Percentiles rank a stretch among this genome's conserved stretches.
Evolutionary conservation across 805 yeast species (phyloP).

Genomic region (Wickerhamomyces strasburgensis): DNA sequence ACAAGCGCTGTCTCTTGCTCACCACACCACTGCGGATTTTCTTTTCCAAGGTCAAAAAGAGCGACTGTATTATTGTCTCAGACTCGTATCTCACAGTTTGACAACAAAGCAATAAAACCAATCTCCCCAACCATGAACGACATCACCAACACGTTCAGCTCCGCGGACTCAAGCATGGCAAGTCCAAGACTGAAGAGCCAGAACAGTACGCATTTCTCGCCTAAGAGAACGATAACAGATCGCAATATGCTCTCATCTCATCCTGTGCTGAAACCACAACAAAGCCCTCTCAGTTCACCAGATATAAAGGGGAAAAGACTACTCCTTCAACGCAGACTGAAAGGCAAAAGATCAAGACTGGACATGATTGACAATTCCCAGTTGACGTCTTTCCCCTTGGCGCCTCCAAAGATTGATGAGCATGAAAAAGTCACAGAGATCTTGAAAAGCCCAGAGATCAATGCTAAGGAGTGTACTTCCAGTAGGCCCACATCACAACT

Average conservation of each 20-base stretch:
- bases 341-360: conserved; percentile 27
- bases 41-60: too few relatives aligned
- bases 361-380: conserved; percentile 34
- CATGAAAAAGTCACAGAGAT: conserved; percentile 8
- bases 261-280: not conserved
- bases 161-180: not conserved
- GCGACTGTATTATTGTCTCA: too few relatives aligned
- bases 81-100: too few relatives aligned
- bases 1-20: too few relatives aligned
- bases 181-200: not conserved
- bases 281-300: not conserved
- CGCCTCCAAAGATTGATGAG: conserved; percentile 19
- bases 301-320: not conserved
- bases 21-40: too few relatives aligned
- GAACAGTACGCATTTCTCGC: not conserved
- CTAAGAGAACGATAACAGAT: too few relatives aligned
- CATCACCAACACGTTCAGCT: conserved; percentile 13
- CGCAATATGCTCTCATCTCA: too few relatives aligned
- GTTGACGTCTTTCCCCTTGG: conserved; percentile 34
- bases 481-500: conserved; percentile 11
- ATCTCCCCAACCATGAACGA: conserved; percentile 15
- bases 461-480: conserved; percentile 9
- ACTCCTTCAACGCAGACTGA: too few relatives aligned
- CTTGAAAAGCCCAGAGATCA: conserved; percentile 16
- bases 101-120: too few relatives aligned